A percentile compares a stretch with the other conserved stretches of the same genome.
Conservation (phyloP, 306 rosid species). For the Fragaria ananassa region DNA sequence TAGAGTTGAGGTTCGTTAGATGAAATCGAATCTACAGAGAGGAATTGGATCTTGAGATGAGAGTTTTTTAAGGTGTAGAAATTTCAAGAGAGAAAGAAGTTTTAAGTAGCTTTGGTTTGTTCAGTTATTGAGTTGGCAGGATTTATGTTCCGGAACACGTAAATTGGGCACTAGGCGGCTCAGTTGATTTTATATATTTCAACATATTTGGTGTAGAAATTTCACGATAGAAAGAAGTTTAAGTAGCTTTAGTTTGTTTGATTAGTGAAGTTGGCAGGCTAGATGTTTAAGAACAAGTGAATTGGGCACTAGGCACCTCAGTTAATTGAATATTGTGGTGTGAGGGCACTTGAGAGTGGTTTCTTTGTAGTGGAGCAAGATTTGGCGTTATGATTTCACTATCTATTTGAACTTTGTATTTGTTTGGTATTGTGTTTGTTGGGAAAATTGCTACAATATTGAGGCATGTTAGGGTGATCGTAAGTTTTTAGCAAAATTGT, state of each 20-base stretch:
- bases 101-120: background rate
- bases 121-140: background rate
- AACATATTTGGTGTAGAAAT: background rate
- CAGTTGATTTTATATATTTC: background rate
- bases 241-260: background rate
- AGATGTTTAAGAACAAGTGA: background rate
- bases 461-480: background rate
- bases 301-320: background rate
- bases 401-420: background rate
- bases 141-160: background rate
- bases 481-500: background rate
- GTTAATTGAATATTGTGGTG: background rate
- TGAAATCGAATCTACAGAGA: background rate
- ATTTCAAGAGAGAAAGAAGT: background rate
- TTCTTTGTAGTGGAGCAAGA: background rate
- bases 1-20: background rate
- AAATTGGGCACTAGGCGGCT: background rate
- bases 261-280: background rate
- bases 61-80: background rate
- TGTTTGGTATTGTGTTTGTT: background rate
- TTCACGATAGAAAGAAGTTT: background rate
- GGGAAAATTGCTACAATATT: background rate
- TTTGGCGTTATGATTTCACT: background rate
- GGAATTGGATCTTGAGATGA: background rate
- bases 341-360: background rate